Conservation (phyloP, 768 basidiomycete species). For the Filobasidium floriforme region DNA sequence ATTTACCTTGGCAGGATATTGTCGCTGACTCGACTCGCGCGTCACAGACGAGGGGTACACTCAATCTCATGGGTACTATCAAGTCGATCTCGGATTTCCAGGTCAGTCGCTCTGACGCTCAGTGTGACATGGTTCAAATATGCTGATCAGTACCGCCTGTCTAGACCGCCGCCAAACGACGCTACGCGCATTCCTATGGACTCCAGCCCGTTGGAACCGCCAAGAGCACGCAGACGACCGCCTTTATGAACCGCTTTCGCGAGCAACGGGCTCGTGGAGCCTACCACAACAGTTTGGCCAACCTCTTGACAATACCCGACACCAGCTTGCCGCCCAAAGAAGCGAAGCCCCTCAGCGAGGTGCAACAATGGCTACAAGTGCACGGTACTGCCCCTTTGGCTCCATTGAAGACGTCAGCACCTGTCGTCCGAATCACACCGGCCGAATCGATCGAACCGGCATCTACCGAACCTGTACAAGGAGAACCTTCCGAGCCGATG, state of each 20-base stretch:
- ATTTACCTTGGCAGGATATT: too few relatives aligned
- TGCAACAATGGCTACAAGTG: too few relatives aligned
- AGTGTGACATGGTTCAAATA: background rate
- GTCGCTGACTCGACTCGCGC: background rate
- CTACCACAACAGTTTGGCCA: background rate
- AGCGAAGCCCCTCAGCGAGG: too few relatives aligned
- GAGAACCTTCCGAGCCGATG: too few relatives aligned
- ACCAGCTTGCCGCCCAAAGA: too few relatives aligned
- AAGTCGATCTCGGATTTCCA: background rate
- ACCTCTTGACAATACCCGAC: background rate
- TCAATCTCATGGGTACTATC: background rate
- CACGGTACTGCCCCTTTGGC: too few relatives aligned
- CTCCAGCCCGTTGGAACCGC: background rate
- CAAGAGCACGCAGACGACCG: background rate
- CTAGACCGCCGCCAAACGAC: background rate
- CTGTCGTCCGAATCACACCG: too few relatives aligned
- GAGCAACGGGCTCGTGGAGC: background rate
- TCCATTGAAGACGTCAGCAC: too few relatives aligned
- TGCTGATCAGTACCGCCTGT: background rate
- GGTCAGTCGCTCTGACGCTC: background rate
- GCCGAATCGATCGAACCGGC: too few relatives aligned
- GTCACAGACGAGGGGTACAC: background rate
- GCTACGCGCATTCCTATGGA: background rate
- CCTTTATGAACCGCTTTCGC: background rate
- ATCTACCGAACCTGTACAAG: too few relatives aligned